Evolutionary conservation across 2,329 filamentous ascomycete genomes (phyloP), one percentile per base, ranked within the genome.

Genomic region (Periconia macrospinosa): DNA sequence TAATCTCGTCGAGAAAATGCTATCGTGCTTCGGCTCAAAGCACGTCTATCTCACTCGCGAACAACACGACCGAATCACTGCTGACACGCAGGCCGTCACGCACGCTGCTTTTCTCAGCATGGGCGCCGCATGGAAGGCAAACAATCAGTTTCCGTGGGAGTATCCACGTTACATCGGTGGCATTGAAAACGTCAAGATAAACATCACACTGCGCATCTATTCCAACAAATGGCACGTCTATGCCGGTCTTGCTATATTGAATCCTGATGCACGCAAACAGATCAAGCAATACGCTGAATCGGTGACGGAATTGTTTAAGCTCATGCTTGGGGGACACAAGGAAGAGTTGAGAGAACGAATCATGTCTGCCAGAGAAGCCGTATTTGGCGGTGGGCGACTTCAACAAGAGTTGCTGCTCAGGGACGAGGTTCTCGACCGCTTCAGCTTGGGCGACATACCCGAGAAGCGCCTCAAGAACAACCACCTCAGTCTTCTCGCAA

Each of bases 191-290:
- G 93, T 97, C 66, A 99, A 99, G 79, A 96, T 97, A 79, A 99
- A 99, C 78, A 87, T 97, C 63, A 97, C 92, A 63, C 80, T 99
- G 61, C 92, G 94, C 65, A 97, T 99, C 77, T 99, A 97, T 79
- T 88, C 89, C 55, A 96, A 97, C 75, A 99, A 97, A 76, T 99
- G 95, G 95, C 95, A 99, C 78, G 94, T 99, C 53, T 99, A 99
- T 74, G 94, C 94, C 18, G 94, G 94, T 0, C 87, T 99, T 9
- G 94, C 95, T 11, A 99, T 99, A 69, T 83, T 99, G 54, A 99
- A 99, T 73, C 94, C 94, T 0, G 89, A 92, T 54, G 94, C 94
- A 3, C 90, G 89, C 73, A 83, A 89, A 73, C 94, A 99, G 76
- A 97, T 99, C 67, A 85, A 89, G 52, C 92, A 97, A 79, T 99